Conservation (phyloP, 345 rosid genomes). For the Gossypium thurberi region DNA sequence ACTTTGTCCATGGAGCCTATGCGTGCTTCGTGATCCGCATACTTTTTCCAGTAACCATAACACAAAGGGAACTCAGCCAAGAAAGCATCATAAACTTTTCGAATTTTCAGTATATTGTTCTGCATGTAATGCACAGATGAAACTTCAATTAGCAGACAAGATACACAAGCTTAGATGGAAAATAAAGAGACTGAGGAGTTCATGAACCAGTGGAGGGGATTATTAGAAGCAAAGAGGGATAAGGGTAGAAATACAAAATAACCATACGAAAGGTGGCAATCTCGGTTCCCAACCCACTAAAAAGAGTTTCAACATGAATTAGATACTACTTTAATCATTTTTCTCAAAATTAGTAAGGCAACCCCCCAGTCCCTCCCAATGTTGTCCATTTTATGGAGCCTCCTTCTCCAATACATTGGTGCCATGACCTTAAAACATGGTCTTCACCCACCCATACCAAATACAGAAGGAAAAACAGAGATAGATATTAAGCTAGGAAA, state of each 20-base stretch:
- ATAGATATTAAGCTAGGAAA: background rate
- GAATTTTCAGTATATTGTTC: slow-evolving; percentile 78
- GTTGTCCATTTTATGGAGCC: background rate
- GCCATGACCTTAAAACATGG: background rate
- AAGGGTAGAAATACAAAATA: background rate
- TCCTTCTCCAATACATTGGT: background rate
- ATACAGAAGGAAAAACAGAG: background rate
- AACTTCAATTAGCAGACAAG: slow-evolving; percentile 15
- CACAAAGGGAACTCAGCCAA: slow-evolving; percentile 90
- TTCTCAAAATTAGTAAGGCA: background rate
- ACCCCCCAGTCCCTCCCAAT: background rate
- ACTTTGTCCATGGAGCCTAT: slow-evolving; percentile 87
- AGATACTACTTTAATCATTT: background rate
- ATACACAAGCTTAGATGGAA: background rate
- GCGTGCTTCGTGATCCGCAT: slow-evolving; percentile 90
- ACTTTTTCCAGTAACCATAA: slow-evolving; percentile 99
- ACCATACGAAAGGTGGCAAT: background rate
- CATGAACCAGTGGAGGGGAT: background rate
- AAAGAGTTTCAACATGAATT: background rate
- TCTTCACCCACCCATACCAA: background rate
- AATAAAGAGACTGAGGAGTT: background rate
- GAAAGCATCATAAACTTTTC: slow-evolving; percentile 82
- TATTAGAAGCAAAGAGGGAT: background rate
- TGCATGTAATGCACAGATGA: slow-evolving; percentile 26
- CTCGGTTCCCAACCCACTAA: background rate